phyloP scores from a whole-genome alignment of 176 grass and related monocot genomes.

The Carex kokanica region DNA sequence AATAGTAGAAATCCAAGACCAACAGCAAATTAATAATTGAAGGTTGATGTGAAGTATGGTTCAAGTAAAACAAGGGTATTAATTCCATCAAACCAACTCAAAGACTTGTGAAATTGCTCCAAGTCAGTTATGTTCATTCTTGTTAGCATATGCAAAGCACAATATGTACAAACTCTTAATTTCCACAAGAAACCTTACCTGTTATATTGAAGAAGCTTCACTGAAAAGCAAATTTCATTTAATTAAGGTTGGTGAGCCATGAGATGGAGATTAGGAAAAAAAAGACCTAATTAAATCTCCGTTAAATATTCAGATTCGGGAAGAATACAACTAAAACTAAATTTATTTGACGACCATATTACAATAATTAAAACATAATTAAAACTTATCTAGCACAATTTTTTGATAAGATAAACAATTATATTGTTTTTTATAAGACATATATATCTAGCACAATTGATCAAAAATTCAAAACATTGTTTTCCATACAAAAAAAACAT shows the following conservation, averaged over 20 bases:
- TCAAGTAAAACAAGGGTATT: constrained; percentile 5
- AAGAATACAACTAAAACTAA: not conserved
- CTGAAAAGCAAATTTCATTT: not conserved
- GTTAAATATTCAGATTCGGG: not conserved
- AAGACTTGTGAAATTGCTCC: not conserved
- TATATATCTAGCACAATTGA: too few species aligned
- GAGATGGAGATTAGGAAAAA: not conserved
- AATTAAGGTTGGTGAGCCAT: not conserved
- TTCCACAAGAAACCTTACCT: not conserved
- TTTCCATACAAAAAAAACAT: too few species aligned
- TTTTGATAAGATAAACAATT: too few species aligned
- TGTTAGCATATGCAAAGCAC: constrained; percentile 9
- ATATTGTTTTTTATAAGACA: too few species aligned
- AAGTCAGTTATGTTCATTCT: not conserved
- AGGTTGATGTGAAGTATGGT: not conserved
- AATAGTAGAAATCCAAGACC: not conserved
- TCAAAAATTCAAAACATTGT: too few species aligned
- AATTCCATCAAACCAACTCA: constrained; percentile 12
- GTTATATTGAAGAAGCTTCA: not conserved
- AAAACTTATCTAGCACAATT: too few species aligned
- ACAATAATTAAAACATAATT: too few species aligned
- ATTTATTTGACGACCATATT: too few species aligned
- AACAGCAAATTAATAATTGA: constrained; percentile 8
- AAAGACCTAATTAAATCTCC: not conserved
- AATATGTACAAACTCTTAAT: not conserved